Conservation (phyloP, 371 early-diverging fungal species). For the Mucor plumbeus region DNA sequence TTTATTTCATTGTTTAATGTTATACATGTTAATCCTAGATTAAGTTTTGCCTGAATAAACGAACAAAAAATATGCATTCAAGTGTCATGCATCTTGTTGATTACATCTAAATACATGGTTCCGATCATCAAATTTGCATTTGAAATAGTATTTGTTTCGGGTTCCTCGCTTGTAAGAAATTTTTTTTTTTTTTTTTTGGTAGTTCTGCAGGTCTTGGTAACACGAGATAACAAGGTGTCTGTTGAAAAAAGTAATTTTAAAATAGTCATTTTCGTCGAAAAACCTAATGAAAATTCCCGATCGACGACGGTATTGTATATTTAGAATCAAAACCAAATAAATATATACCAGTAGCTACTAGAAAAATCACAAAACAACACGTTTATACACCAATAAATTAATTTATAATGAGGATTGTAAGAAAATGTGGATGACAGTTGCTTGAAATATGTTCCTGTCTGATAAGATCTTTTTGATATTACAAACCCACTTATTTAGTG, state of each 20-base stretch:
- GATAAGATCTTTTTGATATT: constrained; percentile 1
- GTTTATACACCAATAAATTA: not conserved
- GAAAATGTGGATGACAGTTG: not conserved
- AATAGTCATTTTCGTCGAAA: not conserved
- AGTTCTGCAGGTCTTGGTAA: not conserved
- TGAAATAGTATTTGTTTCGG: no score
- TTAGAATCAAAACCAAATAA: not conserved
- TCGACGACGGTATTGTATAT: not conserved
- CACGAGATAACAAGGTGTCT: not conserved
- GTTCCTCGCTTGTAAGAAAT: no score
- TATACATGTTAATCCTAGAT: no score
- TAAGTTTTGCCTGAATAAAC: no score
- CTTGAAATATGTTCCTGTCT: not conserved
- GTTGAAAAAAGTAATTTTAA: constrained; percentile 2
- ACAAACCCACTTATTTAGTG: not conserved
- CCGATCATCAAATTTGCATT: no score
- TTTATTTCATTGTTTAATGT: no score
- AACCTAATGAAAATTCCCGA: not conserved
- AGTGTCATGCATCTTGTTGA: no score
- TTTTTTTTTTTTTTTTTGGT: not conserved
- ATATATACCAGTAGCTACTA: no score
- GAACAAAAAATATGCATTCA: no score
- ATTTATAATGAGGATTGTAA: not conserved
- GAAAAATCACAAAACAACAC: no score
- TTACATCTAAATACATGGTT: no score